Evolutionary conservation across 1,139 yeast species (phyloP).

Genomic region (Pichiaceae sp.): DNA sequence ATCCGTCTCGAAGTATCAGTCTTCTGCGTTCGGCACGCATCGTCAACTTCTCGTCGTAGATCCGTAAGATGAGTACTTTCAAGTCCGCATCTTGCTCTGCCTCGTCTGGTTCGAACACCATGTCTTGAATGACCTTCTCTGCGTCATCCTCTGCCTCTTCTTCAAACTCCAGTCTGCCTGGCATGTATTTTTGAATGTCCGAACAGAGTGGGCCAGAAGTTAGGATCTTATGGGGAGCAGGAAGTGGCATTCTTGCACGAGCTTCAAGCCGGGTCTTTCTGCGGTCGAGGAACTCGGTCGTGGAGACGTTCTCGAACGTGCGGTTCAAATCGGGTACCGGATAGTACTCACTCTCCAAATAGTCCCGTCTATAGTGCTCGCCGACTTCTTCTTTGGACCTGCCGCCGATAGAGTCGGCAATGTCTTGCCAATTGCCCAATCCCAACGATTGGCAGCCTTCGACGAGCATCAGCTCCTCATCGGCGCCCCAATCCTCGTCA

Average conservation of each 20-base stretch:
- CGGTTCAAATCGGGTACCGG: constrained; percentile 79
- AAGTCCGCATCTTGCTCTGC: constrained; percentile 80
- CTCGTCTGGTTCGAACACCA: constrained; percentile 93
- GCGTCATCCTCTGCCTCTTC: constrained; percentile 96
- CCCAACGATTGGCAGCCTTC: constrained; percentile 90
- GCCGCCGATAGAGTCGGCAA: constrained; percentile 91
- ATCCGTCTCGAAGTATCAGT: constrained; percentile 61
- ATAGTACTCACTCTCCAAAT: constrained; percentile 60
- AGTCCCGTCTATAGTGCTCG: constrained; percentile 66
- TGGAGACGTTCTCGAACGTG: constrained; percentile 53
- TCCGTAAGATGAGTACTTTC: constrained; percentile 78
- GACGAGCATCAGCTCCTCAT: constrained; percentile 79
- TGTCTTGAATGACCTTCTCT: constrained; percentile 86
- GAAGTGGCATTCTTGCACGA: constrained; percentile 52
- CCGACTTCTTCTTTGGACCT: constrained; percentile 88
- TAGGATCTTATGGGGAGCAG: constrained; percentile 79
- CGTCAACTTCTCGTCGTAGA: constrained; percentile 82
- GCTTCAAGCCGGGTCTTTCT: constrained; percentile 67
- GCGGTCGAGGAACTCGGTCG: constrained; percentile 59
- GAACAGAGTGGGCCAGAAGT: constrained; percentile 95
- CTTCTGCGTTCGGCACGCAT: constrained; percentile 91
- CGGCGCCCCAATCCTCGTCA: constrained; percentile 95
- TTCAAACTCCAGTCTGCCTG: constrained; percentile 94
- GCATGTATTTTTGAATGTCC: constrained; percentile 97
- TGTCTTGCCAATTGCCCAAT: constrained; percentile 95